These are phyloP conservation scores for Phylloporus arenicola DNA, from an alignment of 768 basidiomycete genomes.

Conservation along the genomic window DNA sequence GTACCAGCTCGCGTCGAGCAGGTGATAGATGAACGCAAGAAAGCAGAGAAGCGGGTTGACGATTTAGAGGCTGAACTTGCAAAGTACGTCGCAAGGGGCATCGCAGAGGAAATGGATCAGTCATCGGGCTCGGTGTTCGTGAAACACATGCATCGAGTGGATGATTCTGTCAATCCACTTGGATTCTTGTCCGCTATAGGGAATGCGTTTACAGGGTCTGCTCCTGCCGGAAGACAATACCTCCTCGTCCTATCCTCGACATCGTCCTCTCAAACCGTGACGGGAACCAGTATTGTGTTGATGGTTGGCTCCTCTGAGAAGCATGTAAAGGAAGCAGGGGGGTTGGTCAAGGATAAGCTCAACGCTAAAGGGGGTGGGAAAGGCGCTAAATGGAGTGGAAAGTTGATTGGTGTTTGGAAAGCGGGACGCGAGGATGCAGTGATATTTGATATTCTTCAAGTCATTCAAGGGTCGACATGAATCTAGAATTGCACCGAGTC, in stretches of 20 bases:
- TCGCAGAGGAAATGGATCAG: slow-evolving; percentile 36
- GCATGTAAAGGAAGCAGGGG: slow-evolving; percentile 54
- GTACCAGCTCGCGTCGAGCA: slow-evolving; percentile 65
- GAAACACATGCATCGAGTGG: slow-evolving; percentile 52
- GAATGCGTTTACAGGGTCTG: slow-evolving; percentile 36
- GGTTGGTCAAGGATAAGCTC: slow-evolving; percentile 50
- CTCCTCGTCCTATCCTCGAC: slow-evolving; percentile 58
- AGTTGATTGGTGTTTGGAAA: slow-evolving; percentile 46
- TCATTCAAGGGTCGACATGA: slow-evolving; percentile 4
- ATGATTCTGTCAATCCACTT: slow-evolving; percentile 56
- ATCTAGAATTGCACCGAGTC: neutral
- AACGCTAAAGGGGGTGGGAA: slow-evolving; percentile 76
- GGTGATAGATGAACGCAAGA: slow-evolving; percentile 62
- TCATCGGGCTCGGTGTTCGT: slow-evolving; percentile 30
- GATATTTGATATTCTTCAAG: slow-evolving; percentile 17
- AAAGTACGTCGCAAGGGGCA: slow-evolving; percentile 37
- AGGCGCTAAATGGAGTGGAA: slow-evolving; percentile 72
- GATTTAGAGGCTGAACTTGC: slow-evolving; percentile 69
- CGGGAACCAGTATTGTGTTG: slow-evolving; percentile 51
- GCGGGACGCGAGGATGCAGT: slow-evolving; percentile 15
- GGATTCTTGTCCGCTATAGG: slow-evolving; percentile 56
- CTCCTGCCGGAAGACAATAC: slow-evolving; percentile 29
- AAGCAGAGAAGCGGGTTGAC: slow-evolving; percentile 58
- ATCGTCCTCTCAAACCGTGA: slow-evolving; percentile 47
- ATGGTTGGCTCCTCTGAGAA: slow-evolving; percentile 57